Evolutionary conservation across 345 rosid species (phyloP), one percentile per base, ranked within the genome.

Genomic region (Heritiera fomes): DNA sequence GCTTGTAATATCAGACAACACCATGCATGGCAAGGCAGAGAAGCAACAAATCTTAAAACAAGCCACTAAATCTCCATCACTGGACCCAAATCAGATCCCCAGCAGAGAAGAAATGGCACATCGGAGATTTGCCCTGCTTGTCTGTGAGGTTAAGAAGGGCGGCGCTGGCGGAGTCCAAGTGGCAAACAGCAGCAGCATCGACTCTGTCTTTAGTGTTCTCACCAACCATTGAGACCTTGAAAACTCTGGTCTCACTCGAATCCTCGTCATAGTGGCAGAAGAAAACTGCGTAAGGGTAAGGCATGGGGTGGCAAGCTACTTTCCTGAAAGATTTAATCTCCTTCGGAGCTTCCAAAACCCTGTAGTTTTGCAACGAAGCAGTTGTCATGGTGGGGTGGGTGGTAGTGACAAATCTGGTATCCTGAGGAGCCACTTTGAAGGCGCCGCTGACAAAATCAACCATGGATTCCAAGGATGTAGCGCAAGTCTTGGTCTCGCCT

Each of bases 401-500:
- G 0, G 89, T 86, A 10, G 75, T 72, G n/a, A 87, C 0, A 18
- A 70, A 68, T 43, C 53, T 52, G 68, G 83, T 80, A 11, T 61
- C 20, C 1, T 75, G 49, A 1, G 71, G 71, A 7, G 46, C 49
- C 3, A 18, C 75, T 13, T 84, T 87, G 3, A 34, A 34, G 38
- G 38, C 38, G 3, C 38, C 38, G 38, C 38, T 34, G 38, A 34
- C 38, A 34, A 34, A 34, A 34, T 34, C 38, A 34, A 34, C 38
- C 38, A 34, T 34, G 38, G 38, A 34, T 34, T 89, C 89, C 3
- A 86, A 50, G 13, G 90, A 87, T 14, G 88, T 86, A 0, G 85
- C 82, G 23, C 89, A 87, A 8, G 52, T 12, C 63, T 86, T 85
- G 67, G 77, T 80, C 78, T 89, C 90, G 6, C 86, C 86, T 46